Percentiles rank a stretch among this genome's conserved stretches.
Evolutionary conservation across 208 protist genomes (phyloP).

Genomic region (Wallacemonas collosoma): DNA sequence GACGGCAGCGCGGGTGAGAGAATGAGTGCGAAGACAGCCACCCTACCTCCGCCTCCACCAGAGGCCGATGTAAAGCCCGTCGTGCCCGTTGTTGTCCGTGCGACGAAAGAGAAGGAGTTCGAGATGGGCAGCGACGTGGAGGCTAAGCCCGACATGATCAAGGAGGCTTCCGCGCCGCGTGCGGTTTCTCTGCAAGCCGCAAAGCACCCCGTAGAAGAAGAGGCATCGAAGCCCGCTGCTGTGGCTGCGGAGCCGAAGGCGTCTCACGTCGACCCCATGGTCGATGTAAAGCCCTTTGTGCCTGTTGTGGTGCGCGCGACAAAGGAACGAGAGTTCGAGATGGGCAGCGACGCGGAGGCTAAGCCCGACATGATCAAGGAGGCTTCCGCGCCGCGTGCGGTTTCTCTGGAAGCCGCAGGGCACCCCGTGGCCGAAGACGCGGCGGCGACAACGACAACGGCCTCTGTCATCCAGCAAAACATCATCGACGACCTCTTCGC

Average conservation of each 20-base stretch:
- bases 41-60: slow-evolving; percentile 6
- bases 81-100: slow-evolving; percentile 10
- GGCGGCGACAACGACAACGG: not conserved
- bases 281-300: not conserved
- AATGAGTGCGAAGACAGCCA: not conserved
- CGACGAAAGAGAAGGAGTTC: not conserved
- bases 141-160: not conserved
- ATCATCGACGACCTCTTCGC: slow-evolving; percentile 16
- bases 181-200: slow-evolving; percentile 4
- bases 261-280: slow-evolving; percentile 5
- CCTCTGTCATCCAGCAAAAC: slow-evolving; percentile 7
- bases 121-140: not conserved
- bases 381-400: not conserved
- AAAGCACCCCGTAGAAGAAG: not conserved
- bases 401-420: slow-evolving; percentile 1
- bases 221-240: not conserved
- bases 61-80: not conserved
- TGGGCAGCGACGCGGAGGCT: not conserved
- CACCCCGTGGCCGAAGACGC: not conserved
- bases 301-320: slow-evolving; percentile 5
- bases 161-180: not conserved
- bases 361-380: not conserved
- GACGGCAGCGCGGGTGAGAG: not conserved
- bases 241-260: not conserved
- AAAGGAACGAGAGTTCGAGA: slow-evolving; percentile 10